Percentiles rank a stretch among this genome's conserved stretches.
These are phyloP conservation scores for Aurinia saxatilis DNA, from an alignment of 345 rosid species.

Conservation along the genomic window DNA sequence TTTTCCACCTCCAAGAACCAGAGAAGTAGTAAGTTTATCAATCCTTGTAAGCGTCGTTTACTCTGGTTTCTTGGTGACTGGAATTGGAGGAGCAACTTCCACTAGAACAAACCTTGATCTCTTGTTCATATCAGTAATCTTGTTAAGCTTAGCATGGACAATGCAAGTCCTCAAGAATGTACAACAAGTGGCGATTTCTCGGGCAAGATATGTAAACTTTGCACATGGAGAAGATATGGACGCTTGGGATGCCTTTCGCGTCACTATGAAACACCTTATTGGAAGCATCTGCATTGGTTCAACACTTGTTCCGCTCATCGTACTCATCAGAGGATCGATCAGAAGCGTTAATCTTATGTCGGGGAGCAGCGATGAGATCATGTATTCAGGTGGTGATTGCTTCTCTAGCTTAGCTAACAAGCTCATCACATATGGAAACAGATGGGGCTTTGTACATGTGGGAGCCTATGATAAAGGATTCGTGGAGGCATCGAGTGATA, in stretches of 20 bases:
- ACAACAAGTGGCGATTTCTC: conserved; percentile 51
- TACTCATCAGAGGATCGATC: conserved; percentile 47
- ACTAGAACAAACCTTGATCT: conserved; percentile 41
- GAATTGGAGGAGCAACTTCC: conserved; percentile 76
- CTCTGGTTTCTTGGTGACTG: conserved; percentile 55
- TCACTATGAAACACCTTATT: conserved; percentile 39
- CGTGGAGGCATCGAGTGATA: conserved; percentile 58
- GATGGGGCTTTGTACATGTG: conserved; percentile 82
- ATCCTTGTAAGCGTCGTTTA: conserved; percentile 29
- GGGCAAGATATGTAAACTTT: conserved; percentile 45
- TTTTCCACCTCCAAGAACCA: conserved; percentile 42
- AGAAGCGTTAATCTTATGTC: conserved; percentile 40
- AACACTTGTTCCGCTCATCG: conserved; percentile 41
- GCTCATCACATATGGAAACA: conserved; percentile 46
- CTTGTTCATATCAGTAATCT: conserved; percentile 42
- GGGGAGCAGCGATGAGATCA: conserved; percentile 54
- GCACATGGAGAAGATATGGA: conserved; percentile 48
- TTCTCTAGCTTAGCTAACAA: conserved; percentile 45
- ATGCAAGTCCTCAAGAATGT: conserved; percentile 68
- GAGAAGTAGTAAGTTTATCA: conserved; percentile 27
- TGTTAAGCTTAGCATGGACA: conserved; percentile 69
- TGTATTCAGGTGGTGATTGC: conserved; percentile 66
- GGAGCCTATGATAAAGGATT: conserved; percentile 64
- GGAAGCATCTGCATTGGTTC: conserved; percentile 78
- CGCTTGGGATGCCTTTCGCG: conserved; percentile 31